Conservation (phyloP, 331 rosid genomes). For the Prunus yedoensis region DNA sequence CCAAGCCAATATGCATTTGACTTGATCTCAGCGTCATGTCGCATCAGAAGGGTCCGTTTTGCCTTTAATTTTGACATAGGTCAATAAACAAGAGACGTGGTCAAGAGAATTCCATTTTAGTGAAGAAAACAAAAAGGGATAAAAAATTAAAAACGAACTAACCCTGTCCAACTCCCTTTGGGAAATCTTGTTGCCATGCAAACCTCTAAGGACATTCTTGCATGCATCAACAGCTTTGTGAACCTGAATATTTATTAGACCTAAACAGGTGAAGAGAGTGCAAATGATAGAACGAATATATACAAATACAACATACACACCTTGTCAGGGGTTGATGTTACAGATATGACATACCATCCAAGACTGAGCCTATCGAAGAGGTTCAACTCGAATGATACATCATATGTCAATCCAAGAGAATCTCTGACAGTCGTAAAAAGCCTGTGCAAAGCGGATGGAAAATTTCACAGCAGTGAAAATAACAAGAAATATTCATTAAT, state of each 20-base stretch:
- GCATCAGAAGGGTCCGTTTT: conserved; percentile 87
- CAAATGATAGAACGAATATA: conserved; percentile 15
- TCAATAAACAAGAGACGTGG: conserved; percentile 2
- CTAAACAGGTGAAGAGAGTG: conserved; percentile 24
- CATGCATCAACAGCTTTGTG: conserved; percentile 98
- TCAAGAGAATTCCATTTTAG: conserved; percentile 5
- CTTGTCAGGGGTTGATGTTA: conserved; percentile 96
- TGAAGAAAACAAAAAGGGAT: not conserved
- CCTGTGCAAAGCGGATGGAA: conserved; percentile 48
- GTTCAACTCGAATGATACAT: conserved; percentile 90
- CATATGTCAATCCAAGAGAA: conserved; percentile 95
- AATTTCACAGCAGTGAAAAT: no score
- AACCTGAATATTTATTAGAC: conserved; percentile 52
- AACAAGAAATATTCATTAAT: not conserved
- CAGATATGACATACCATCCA: conserved; percentile 98
- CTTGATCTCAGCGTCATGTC: conserved; percentile 97
- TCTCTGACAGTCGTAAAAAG: conserved; percentile 94
- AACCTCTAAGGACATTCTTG: conserved; percentile 92
- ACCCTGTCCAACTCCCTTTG: conserved; percentile 98
- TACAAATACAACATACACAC: conserved; percentile 46
- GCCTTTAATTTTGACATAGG: conserved; percentile 56
- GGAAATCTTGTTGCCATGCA: conserved; percentile 82
- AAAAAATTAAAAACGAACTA: conserved; percentile 23
- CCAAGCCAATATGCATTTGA: conserved; percentile 98
- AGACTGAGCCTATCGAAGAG: conserved; percentile 87